A percentile compares a stretch with the other conserved stretches of the same genome.
phyloP scores from a whole-genome alignment of 192 early-diverging fungal genomes.

The Backusella morwellensis region DNA sequence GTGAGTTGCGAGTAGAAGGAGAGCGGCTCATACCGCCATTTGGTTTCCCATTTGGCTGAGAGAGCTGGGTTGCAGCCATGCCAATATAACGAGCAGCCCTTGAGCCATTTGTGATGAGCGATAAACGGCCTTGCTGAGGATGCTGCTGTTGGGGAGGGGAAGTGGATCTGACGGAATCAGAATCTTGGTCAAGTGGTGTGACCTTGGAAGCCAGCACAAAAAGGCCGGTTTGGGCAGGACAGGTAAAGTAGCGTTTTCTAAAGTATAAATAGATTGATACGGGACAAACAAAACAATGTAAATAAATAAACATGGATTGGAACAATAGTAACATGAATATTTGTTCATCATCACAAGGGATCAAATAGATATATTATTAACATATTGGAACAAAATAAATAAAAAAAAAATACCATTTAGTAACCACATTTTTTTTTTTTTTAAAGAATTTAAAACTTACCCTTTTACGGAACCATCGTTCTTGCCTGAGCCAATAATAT shows the following conservation, averaged over 20 bases:
- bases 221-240: constrained; percentile 65
- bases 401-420: not conserved
- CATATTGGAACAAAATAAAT: not conserved
- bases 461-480: constrained; percentile 74
- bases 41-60: constrained; percentile 10
- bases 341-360: not conserved
- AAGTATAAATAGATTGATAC: not conserved
- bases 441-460: constrained; percentile 32
- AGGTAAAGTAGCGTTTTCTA: constrained; percentile 69
- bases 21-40: not conserved
- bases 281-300: constrained; percentile 9
- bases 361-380: not conserved
- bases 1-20: not conserved
- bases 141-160: constrained; percentile 17
- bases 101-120: constrained; percentile 52
- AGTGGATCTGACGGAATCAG: constrained; percentile 25
- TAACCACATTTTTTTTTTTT: not conserved
- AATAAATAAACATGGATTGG: not conserved
- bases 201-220: constrained; percentile 69
- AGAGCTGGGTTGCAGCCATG: constrained; percentile 53
- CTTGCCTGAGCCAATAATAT: constrained; percentile 70
- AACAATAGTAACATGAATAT: not conserved
- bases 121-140: constrained; percentile 35
- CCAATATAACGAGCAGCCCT: constrained; percentile 58
- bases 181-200: constrained; percentile 12